Evolutionary conservation across 352 stramenopile species (phyloP), one percentile per base, ranked within the genome.

Genomic region (Phytophthora constricta): DNA sequence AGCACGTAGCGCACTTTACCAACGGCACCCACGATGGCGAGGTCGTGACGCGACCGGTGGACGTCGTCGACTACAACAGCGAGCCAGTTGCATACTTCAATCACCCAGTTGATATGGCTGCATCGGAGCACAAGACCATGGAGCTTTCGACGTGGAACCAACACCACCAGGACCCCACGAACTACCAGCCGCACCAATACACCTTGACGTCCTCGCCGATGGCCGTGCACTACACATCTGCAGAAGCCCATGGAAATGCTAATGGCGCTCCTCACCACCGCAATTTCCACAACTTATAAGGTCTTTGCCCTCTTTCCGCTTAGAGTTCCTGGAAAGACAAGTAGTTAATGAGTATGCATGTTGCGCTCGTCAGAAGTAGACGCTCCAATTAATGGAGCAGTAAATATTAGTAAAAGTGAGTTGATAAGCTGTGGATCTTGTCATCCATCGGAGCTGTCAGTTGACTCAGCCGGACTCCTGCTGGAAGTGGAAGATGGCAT

Each of bases 1-100:
- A 86, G 46, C 70, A 82, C 51, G 75, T 86, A 25, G 77, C 74
- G 11, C 75, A 77, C 63, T 86, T 86, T 49, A 74, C 77, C 43
- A 80, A 70, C 45, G 58, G 61, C 16, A 53, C 22, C 11, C 47
- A 61, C 17, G 22, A 13, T 3, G 41, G 39, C 20, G 50, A 63
- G 34, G 54, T 56, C 10, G 37, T 28, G 17, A 68, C 62, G 42
- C 55, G 61, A 31, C 66, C 66, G 25, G 60, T 71, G 14, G 43
- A 62, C 5, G 65, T 61, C 28, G 66, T 64, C 5, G 67, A 67
- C 31, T 72, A 76, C 41, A 41, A 20, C 11, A 62, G 28, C 13
- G 68, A 76, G 2, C 68, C 70, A 26, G 42, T 47, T 52, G 42
- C 63, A 25, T 66, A 70, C 42, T 68, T 76, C 27, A 59, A 51